A percentile compares a stretch with the other conserved stretches of the same genome.
Conservation (phyloP, 495 filamentous ascomycete species). For the Pyrenopolyporus hunteri region DNA sequence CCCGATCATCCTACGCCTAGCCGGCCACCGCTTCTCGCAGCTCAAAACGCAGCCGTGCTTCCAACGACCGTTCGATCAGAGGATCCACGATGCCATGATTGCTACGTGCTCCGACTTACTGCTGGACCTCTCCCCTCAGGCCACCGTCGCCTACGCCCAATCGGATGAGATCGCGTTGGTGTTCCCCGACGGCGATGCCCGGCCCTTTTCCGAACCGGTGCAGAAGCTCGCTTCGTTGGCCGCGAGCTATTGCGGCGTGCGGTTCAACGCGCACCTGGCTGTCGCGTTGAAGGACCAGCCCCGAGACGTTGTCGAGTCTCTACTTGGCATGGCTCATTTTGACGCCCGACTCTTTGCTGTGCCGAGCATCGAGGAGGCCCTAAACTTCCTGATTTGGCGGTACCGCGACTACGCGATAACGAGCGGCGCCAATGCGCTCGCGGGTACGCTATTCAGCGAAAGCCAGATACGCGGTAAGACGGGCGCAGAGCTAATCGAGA, state of each 20-base stretch:
- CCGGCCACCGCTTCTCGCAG: constrained; percentile 20
- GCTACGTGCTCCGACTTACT: constrained; percentile 20
- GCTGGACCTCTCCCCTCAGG: constrained; percentile 8
- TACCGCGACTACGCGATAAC: constrained; percentile 3
- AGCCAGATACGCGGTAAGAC: constrained; percentile 9
- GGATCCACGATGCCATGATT: constrained; percentile 19
- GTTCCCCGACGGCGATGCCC: constrained; percentile 13
- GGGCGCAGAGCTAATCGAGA: constrained; percentile 11
- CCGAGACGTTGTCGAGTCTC: neutral
- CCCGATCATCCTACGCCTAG: constrained; percentile 16
- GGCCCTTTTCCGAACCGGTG: constrained; percentile 3
- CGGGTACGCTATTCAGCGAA: constrained; percentile 5
- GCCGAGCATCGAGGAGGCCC: constrained; percentile 19
- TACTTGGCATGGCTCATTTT: constrained; percentile 13
- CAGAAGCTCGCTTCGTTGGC: constrained; percentile 19
- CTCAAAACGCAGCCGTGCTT: constrained; percentile 8
- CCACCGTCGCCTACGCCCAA: constrained; percentile 21
- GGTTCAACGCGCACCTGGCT: constrained; percentile 19
- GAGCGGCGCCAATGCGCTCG: constrained; percentile 5
- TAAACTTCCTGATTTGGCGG: constrained; percentile 21
- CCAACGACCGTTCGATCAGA: constrained; percentile 13
- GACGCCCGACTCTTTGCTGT: constrained; percentile 20
- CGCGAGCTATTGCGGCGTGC: constrained; percentile 23
- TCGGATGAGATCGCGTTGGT: constrained; percentile 24
- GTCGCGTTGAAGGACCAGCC: neutral